These are phyloP conservation scores for Santalum album DNA, from an alignment of 164 flowering plant species.

Conservation along the genomic window DNA sequence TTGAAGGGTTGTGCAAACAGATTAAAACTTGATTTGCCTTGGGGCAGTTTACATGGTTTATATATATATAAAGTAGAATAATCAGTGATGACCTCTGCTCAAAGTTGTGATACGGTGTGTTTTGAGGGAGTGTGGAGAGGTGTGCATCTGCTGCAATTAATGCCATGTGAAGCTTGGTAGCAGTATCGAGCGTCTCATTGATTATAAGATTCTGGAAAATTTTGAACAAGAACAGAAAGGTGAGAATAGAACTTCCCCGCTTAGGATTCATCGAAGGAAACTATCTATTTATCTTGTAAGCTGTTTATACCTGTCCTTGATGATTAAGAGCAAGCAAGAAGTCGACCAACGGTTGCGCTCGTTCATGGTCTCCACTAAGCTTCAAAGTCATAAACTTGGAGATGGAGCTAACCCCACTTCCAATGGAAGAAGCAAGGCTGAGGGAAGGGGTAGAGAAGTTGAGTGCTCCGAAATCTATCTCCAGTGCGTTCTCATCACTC, in stretches of 20 bases:
- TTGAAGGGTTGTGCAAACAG: no score
- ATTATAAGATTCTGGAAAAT: constrained; percentile 68
- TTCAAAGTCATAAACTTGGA: constrained; percentile 58
- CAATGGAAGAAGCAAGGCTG: constrained; percentile 68
- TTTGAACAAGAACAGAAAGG: no score
- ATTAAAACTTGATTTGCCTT: no score
- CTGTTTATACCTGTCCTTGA: constrained; percentile 55
- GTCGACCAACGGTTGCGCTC: constrained; percentile 49
- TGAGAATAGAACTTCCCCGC: not conserved
- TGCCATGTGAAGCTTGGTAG: constrained; percentile 57
- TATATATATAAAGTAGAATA: not conserved
- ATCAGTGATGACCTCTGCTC: constrained; percentile 42
- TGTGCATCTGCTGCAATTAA: constrained; percentile 52
- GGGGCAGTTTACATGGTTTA: no score
- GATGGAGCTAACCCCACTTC: constrained; percentile 54
- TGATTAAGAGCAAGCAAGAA: constrained; percentile 46
- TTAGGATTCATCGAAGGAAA: not conserved
- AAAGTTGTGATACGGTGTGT: constrained; percentile 54
- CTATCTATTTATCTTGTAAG: not conserved
- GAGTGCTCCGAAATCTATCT: constrained; percentile 76
- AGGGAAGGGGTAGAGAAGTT: constrained; percentile 50
- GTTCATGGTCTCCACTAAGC: constrained; percentile 23
- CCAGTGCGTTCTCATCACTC: constrained; percentile 75
- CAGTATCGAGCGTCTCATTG: constrained; percentile 51
- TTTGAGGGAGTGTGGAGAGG: constrained; percentile 40